Evolutionary conservation across 805 yeast species (phyloP).

Genomic region (Ogataea wickerhamii): DNA sequence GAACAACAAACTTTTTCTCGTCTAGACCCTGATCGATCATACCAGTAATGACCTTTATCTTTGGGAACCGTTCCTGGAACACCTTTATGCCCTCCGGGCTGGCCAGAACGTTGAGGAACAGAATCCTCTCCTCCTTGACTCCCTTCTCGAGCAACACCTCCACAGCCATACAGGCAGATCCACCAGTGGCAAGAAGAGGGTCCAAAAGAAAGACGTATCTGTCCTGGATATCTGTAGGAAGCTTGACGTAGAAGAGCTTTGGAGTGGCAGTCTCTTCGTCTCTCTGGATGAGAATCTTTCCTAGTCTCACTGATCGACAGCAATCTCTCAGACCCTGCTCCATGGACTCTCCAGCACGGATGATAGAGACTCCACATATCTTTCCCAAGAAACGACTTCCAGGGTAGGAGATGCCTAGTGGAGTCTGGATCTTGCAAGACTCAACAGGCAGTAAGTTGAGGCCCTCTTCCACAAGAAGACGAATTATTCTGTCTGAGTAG

Average conservation of each 20-base stretch:
- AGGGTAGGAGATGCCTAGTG: conserved; percentile 63
- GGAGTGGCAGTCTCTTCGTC: conserved; percentile 97
- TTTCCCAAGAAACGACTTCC: conserved; percentile 87
- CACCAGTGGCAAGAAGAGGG: conserved; percentile 99
- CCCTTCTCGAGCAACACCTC: conserved; percentile 86
- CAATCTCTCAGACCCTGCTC: conserved; percentile 98
- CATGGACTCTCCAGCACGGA: conserved; percentile 99
- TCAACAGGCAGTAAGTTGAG: conserved; percentile 91
- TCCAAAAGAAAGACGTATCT: conserved; percentile 89
- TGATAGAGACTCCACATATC: conserved; percentile 97
- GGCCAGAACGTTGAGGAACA: conserved; percentile 87
- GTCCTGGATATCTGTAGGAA: conserved; percentile 87
- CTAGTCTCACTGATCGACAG: conserved; percentile 93
- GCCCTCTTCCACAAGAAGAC: conserved; percentile 93
- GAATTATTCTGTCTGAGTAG: conserved; percentile 90
- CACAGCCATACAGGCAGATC: conserved; percentile 95
- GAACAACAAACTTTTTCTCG: conserved; percentile 79
- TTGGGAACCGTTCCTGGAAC: conserved; percentile 76
- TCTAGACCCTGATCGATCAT: conserved; percentile 85
- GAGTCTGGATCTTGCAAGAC: conserved; percentile 62
- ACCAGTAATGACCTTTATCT: conserved; percentile 87
- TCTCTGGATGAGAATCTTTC: conserved; percentile 94
- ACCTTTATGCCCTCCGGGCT: conserved; percentile 90
- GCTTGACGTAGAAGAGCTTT: conserved; percentile 84
- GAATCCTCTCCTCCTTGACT: conserved; percentile 80